Conservation (phyloP, 768 basidiomycete genomes). For the Leccinum barrowsii region DNA sequence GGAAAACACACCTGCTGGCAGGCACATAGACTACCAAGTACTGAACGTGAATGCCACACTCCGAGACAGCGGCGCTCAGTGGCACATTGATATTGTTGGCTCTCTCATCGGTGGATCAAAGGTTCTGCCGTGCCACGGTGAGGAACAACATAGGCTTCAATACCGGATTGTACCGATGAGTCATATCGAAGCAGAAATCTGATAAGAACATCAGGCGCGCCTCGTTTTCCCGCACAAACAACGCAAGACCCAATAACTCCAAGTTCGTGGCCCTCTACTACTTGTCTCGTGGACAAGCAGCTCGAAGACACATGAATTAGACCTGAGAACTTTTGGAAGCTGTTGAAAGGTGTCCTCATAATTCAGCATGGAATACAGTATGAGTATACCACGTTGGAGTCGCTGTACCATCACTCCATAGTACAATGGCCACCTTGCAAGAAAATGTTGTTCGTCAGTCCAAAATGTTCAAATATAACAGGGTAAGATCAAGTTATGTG, state of each 20-base stretch:
- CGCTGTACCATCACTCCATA: background rate
- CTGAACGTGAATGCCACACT: background rate
- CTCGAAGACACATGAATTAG: conserved; percentile 97
- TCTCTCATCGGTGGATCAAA: background rate
- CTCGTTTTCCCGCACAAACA: background rate
- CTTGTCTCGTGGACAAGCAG: conserved; percentile 86
- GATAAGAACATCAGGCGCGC: conserved; percentile 68
- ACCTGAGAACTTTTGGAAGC: conserved; percentile 90
- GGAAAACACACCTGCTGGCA: background rate
- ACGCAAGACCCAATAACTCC: background rate
- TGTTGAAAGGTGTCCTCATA: conserved; percentile 70
- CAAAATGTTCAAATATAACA: background rate
- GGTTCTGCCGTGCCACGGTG: background rate
- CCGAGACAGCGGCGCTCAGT: background rate
- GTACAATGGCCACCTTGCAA: background rate
- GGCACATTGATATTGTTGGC: background rate
- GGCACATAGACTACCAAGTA: background rate
- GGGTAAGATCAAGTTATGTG: background rate
- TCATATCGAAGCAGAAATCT: conserved; percentile 74
- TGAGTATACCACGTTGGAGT: background rate
- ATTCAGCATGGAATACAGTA: background rate
- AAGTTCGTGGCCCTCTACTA: background rate
- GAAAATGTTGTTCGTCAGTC: background rate
- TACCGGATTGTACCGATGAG: conserved; percentile 25
- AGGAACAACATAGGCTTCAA: background rate